These are phyloP conservation scores for Saccharomyces jurei DNA, from an alignment of 805 yeast genomes.

Conservation along the genomic window DNA sequence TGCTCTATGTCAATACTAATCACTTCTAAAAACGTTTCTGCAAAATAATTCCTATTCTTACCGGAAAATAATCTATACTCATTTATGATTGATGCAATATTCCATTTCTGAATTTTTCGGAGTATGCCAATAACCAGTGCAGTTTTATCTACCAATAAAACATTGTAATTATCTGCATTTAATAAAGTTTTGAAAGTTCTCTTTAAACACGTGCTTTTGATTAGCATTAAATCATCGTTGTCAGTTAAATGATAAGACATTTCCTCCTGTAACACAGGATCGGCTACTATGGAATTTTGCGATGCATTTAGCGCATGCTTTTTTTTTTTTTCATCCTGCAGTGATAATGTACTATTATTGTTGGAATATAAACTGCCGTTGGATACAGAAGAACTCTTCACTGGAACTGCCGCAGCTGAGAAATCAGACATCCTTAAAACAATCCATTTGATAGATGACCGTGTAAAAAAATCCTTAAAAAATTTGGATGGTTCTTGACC, in stretches of 20 bases:
- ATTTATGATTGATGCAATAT: slow-evolving; percentile 69
- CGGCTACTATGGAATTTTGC: not conserved
- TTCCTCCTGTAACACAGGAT: not conserved
- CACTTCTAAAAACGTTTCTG: slow-evolving; percentile 76
- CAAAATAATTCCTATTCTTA: slow-evolving; percentile 63
- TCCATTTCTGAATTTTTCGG: slow-evolving; percentile 83
- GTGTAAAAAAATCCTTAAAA: slow-evolving; percentile 55
- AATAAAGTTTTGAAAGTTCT: slow-evolving; percentile 59
- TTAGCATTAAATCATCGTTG: slow-evolving; percentile 66
- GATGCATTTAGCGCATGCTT: not conserved
- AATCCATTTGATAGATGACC: slow-evolving; percentile 43
- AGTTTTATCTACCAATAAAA: slow-evolving; percentile 71
- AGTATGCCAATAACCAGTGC: slow-evolving; percentile 74
- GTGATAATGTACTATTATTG: not conserved
- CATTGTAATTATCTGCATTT: slow-evolving; percentile 54
- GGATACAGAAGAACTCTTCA: slow-evolving; percentile 8
- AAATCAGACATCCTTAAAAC: slow-evolving; percentile 30
- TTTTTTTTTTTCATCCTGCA: not conserved
- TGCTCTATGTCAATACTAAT: slow-evolving; percentile 38
- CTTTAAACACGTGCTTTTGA: slow-evolving; percentile 56
- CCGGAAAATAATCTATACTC: slow-evolving; percentile 78
- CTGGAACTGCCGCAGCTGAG: slow-evolving; percentile 15
- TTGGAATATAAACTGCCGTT: not conserved
- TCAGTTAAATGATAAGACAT: slow-evolving; percentile 22
- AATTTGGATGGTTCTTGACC: slow-evolving; percentile 78